These are phyloP conservation scores for Zygnema cylindricum DNA, from an alignment of 139 green algal genomes.

Conservation along the genomic window DNA sequence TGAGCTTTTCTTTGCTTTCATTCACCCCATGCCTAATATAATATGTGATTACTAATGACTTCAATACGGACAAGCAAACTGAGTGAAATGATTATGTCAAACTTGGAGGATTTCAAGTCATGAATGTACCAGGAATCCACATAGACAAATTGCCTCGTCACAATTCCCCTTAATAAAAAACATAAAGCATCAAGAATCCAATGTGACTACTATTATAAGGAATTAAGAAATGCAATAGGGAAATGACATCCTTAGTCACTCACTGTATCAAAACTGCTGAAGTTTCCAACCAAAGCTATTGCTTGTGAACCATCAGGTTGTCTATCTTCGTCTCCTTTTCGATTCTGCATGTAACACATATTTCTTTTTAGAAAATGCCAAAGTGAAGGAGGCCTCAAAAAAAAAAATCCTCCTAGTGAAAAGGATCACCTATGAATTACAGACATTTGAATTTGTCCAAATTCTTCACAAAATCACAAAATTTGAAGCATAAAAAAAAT, in stretches of 20 bases:
- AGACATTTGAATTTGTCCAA: neutral
- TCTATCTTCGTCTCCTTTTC: conserved; percentile 9
- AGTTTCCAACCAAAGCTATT: conserved; percentile 32
- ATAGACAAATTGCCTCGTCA: no score
- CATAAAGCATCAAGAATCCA: no score
- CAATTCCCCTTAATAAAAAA: no score
- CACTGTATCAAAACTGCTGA: conserved; percentile 38
- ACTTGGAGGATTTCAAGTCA: no score
- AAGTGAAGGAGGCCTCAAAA: neutral
- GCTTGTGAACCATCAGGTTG: conserved; percentile 30
- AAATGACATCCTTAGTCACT: neutral
- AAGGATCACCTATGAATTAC: neutral
- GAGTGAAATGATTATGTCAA: no score
- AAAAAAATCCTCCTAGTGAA: neutral
- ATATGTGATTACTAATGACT: no score
- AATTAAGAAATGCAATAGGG: no score
- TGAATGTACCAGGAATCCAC: no score
- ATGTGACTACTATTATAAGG: no score
- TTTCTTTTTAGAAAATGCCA: neutral
- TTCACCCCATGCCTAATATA: no score
- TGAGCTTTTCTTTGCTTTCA: no score
- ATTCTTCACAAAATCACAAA: neutral
- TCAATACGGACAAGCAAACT: no score
- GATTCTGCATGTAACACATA: conserved; percentile 8
- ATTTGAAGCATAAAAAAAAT: neutral